Base-by-base conservation (phyloP, 1,284 basidiomycete species). In the Boletus sp. region DNA sequence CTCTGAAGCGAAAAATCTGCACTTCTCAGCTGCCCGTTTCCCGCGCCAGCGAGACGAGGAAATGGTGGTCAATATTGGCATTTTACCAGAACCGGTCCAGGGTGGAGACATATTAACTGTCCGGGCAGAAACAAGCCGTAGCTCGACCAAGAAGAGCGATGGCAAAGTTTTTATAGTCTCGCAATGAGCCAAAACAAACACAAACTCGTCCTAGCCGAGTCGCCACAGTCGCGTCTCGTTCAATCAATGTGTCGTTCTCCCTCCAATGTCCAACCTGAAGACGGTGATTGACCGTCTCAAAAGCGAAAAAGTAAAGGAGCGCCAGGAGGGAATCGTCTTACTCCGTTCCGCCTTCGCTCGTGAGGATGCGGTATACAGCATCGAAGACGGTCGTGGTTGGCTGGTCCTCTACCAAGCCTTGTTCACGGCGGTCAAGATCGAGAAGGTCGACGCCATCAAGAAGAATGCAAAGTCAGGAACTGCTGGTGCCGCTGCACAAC, bases 51-150 rank as follows among this genome's bases (percentile, higher is more conserved):
- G 73, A 69, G 71, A 66, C 75, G 67, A 64, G 56, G 56, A 64
- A 59, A 59, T 68, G 52, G 70, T 38, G 67, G 40, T 79, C 53
- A 36, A 48, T 84, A 51, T 84, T 64, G 81, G 81, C 81, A 13
- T 72, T 70, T 80, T 76, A 82, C 78, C 81, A 84, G 82, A 84
- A 84, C 82, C 81, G 81, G 69, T 66, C 62, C 81, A 84, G 82
- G 67, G 75, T 81, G 60, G 74, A 68, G 59, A 66, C 61, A 60
- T 63, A 60, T 46, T 66, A 65, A 68, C 81, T 82, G 78, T 73
- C 74, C 82, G 81, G 81, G 81, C 81, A 84, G 81, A 84, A 81
- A 76, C 54, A 71, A 72, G 82, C 82, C 81, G 51, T 50, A 34
- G 49, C 44, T 6, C 32, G 49, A 20, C 1, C 20, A 29, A 12